Percentiles rank a stretch among this genome's conserved stretches.
phyloP scores from a whole-genome alignment of 768 basidiomycete genomes.

The Exidia glandulosa region DNA sequence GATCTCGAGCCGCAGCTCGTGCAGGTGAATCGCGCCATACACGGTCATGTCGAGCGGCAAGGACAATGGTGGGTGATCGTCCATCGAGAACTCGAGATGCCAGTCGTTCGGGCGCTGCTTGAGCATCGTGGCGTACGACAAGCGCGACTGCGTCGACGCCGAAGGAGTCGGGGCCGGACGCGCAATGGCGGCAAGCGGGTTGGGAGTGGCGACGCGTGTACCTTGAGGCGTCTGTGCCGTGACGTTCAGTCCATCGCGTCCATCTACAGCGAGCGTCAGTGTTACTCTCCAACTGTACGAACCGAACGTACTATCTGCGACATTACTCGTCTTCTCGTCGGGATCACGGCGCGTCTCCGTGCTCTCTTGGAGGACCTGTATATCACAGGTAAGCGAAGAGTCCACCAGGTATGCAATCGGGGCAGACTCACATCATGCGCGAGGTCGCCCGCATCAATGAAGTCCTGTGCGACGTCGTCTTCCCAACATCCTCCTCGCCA shows the following conservation, averaged over 20 bases:
- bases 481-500: too few species aligned
- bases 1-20: slow-evolving; percentile 76
- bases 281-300: too few species aligned
- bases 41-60: slow-evolving; percentile 79
- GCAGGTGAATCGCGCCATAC: slow-evolving; percentile 92
- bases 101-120: slow-evolving; percentile 88
- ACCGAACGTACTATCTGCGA: too few species aligned
- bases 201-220: slow-evolving; percentile 85
- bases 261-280: slow-evolving; percentile 58
- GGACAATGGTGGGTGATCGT: slow-evolving; percentile 84
- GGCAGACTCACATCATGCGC: too few species aligned
- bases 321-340: too few species aligned
- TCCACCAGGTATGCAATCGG: too few species aligned
- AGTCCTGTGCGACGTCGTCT: too few species aligned
- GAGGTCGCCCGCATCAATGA: too few species aligned
- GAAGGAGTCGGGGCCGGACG: slow-evolving; percentile 15
- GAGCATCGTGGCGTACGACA: slow-evolving; percentile 87
- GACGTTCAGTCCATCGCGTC: slow-evolving; percentile 82
- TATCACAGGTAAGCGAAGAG: too few species aligned
- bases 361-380: too few species aligned
- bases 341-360: too few species aligned
- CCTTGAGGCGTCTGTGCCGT: slow-evolving; percentile 97
- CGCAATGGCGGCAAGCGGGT: slow-evolving; percentile 32
- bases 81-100: slow-evolving; percentile 96
- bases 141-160: slow-evolving; percentile 2